Base-by-base conservation (phyloP, 192 early-diverging fungal species). In the Mortierella claussenii region DNA sequence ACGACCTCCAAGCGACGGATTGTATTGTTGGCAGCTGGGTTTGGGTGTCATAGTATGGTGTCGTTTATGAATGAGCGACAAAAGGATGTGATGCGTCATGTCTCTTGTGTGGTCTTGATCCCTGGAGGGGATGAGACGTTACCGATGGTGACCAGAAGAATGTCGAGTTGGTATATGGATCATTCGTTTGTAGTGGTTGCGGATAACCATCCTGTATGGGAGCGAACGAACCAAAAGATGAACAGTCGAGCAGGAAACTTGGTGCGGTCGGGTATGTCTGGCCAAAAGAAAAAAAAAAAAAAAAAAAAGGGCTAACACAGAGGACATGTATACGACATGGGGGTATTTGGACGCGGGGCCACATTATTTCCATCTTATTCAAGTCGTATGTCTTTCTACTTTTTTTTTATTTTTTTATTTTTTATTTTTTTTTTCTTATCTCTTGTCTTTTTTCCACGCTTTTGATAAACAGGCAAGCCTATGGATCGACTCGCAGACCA, bases 51-150 rank as follows among this genome's bases (percentile, higher is more conserved):
- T 1, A 65, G 69, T 33, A 33, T 82, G 70, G 47, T 65, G 0
- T 52, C 68, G 18, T 65, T 79, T 26, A 82, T 82, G 59, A 79
- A 74, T 34, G 67, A 79, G 20, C 60, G 81, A 27, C 76, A 81
- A 36, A 69, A 69, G 28, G 53, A 67, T n/a, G 65, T 81, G 18
- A 46, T 45, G 48, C 48, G 48, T 15, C 60, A 65, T 48, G 79
- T 81, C 2, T 68, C 71, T 1, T 81, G 79, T 37, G 60, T 54
- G 6, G 75, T 81, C 33, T 15, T 81, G 59, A 36, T 81, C 13
- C 74, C 80, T 26, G 73, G 65, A 15, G 68, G 60, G 30, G 73
- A 70, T 12, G 61, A 70, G 27, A 21, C 60, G 15, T 40, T 81
- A 9, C 80, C 80, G n/a, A 57, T 69, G 47, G 80, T 81, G 21